Evolutionary conservation across 345 rosid species (phyloP), one percentile per base, ranked within the genome.

Genomic region (Barbarea vulgaris): DNA sequence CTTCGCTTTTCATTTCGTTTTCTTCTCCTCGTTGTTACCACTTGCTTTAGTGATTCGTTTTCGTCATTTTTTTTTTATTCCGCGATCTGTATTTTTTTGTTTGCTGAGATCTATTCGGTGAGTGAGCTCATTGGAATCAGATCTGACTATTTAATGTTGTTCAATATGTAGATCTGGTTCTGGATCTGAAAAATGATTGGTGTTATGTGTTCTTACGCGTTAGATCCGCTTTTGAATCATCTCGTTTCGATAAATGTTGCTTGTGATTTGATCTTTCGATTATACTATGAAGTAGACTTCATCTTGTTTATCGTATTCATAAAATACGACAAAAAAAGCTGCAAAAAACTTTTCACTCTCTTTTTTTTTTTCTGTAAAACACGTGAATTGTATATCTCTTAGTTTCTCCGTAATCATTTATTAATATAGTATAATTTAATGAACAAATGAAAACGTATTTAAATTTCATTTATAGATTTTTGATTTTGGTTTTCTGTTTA

Each of bases 81-180:
- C 36, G 28, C 58, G 33, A 77, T 71, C 73, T 41, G 24, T 36
- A 37, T 48, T 22, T 44, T 2, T 31, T n/a, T n/a, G n/a, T 21
- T 37, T 57, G 22, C 50, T 67, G 44, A 60, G 81, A 78, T 73
- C 78, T 67, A 53, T 0, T 2, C 67, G 59, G 69, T 72, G 52
- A 60, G 81, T 33, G 53, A 59, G 65, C 5, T 50, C 27, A 21
- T 59, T 19, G 9, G 7, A 53, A n/a, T 7, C 28, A 60, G 81
- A 78, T 78, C 81, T 78, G 78, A 41, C 14, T 24, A 0, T 64
- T 59, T 67, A 8, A 15, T 70, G 62, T 58, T 60, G 9, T 22
- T 58, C 56, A 50, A 64, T 72, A 31, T 7, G 18, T 72, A 67
- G 81, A 72, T 78, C 74, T 78, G 75, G 52, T 59, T 58, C 42